Conservation (phyloP, 768 basidiomycete genomes). For the Termitomyces sp. region DNA sequence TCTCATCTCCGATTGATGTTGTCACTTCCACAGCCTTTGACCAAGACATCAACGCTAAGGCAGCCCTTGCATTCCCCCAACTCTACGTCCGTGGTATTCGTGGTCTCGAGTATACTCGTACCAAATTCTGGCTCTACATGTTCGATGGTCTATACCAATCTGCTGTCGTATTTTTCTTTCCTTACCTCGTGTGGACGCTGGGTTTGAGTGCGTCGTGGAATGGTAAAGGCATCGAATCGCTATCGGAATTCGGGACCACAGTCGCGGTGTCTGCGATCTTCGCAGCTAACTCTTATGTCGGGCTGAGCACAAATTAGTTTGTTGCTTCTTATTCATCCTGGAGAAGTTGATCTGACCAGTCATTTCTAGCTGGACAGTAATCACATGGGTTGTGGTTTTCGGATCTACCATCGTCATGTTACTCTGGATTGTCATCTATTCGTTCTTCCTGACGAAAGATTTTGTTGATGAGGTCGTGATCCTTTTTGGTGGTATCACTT, state of each 20-base stretch:
- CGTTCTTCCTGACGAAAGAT: slow-evolving; percentile 65
- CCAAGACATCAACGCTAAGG: slow-evolving; percentile 89
- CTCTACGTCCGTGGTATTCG: slow-evolving; percentile 94
- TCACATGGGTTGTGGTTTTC: slow-evolving; percentile 78
- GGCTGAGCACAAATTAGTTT: slow-evolving; percentile 83
- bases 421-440: slow-evolving; percentile 87
- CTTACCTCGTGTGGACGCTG: slow-evolving; percentile 67
- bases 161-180: slow-evolving; percentile 78
- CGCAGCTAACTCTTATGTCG: slow-evolving; percentile 85
- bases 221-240: slow-evolving; percentile 70
- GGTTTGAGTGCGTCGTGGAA: slow-evolving; percentile 68
- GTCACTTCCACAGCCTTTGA: slow-evolving; percentile 63
- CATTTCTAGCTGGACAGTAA: slow-evolving; percentile 63
- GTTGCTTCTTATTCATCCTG: slow-evolving; percentile 10
- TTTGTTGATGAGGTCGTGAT: slow-evolving; percentile 70
- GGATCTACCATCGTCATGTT: slow-evolving; percentile 80
- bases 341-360: slow-evolving; percentile 16
- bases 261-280: slow-evolving; percentile 85
- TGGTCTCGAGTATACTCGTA: slow-evolving; percentile 87
- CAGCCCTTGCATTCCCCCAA: slow-evolving; percentile 88
- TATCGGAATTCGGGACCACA: slow-evolving; percentile 90
- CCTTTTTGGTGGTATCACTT: slow-evolving; percentile 72
- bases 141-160: slow-evolving; percentile 93
- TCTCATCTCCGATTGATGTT: slow-evolving; percentile 6
- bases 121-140: slow-evolving; percentile 95